Percentiles rank a stretch among this genome's conserved stretches.
Conservation (phyloP, 2,329 filamentous ascomycete genomes). For the Aaosphaeria arxii region DNA sequence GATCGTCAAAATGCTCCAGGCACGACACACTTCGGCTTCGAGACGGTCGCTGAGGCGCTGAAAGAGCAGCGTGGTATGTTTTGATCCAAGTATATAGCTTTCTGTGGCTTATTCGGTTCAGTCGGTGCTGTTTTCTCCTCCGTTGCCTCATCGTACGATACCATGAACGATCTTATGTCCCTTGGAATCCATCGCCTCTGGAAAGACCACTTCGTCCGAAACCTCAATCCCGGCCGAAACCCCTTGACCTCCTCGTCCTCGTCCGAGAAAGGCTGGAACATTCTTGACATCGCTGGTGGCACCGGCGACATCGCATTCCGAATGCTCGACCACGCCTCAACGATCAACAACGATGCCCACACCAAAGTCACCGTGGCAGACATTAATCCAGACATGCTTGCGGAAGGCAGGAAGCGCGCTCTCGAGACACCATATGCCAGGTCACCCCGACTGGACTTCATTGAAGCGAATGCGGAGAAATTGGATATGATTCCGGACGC, state of each 20-base stretch:
- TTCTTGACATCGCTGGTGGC: conserved; percentile 94
- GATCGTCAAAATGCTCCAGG: conserved; percentile 43
- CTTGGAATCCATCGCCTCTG: conserved; percentile 94
- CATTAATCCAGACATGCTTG: conserved; percentile 94
- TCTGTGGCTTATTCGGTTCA: conserved; percentile 33
- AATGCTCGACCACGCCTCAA: conserved; percentile 82
- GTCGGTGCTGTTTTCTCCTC: conserved; percentile 91
- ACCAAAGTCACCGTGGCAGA: conserved; percentile 89
- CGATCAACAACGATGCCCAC: conserved; percentile 73
- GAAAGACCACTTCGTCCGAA: conserved; percentile 95
- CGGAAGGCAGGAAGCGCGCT: conserved; percentile 79
- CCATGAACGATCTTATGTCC: conserved; percentile 99
- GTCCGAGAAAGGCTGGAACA: conserved; percentile 56
- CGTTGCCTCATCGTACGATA: conserved; percentile 91
- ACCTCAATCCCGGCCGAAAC: conserved; percentile 75
- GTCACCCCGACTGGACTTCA: conserved; percentile 61
- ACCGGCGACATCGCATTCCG: conserved; percentile 98
- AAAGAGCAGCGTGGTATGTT: conserved; percentile 65
- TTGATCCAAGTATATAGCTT: not conserved
- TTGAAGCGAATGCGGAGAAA: conserved; percentile 86
- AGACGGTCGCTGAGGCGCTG: conserved; percentile 76
- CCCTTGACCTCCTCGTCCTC: conserved; percentile 41
- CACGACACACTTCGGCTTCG: conserved; percentile 87
- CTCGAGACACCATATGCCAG: conserved; percentile 59
- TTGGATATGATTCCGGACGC: conserved; percentile 64